A percentile compares a stretch with the other conserved stretches of the same genome.
Conservation (phyloP, 257 asterid species). For the Petunia secreta region DNA sequence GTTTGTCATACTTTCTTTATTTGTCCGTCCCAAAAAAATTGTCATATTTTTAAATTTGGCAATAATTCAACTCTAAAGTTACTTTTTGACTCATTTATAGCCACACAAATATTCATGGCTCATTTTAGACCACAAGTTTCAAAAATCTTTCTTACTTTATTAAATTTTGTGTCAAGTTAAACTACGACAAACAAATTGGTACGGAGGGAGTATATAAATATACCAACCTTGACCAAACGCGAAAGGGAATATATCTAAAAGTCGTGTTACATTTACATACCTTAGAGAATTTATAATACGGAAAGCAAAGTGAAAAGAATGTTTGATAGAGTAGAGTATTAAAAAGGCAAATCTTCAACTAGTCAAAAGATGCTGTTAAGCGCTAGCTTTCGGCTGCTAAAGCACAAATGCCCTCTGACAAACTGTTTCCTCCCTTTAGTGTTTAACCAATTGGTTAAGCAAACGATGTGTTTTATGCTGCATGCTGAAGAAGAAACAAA, state of each 20-base stretch:
- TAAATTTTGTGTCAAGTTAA: no score
- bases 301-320: constrained; percentile 17
- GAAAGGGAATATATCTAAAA: background rate
- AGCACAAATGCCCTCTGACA: constrained; percentile 21
- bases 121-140: no score
- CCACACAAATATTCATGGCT: no score
- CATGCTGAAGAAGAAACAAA: background rate
- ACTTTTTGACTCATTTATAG: no score
- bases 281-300: background rate
- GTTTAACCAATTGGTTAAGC: background rate
- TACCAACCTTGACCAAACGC: constrained; percentile 20
- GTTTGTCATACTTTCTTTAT: no score
- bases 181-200: no score
- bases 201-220: no score
- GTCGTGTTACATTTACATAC: background rate
- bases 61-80: no score
- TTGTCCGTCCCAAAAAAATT: no score
- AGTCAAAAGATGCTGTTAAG: constrained; percentile 12
- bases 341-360: background rate
- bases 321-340: background rate
- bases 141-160: no score
- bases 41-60: no score
- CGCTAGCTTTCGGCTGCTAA: constrained; percentile 37
- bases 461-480: constrained; percentile 6
- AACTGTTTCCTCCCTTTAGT: background rate